Conservation (phyloP, 202 grass and related monocot species). For the Carex sylvatica region DNA sequence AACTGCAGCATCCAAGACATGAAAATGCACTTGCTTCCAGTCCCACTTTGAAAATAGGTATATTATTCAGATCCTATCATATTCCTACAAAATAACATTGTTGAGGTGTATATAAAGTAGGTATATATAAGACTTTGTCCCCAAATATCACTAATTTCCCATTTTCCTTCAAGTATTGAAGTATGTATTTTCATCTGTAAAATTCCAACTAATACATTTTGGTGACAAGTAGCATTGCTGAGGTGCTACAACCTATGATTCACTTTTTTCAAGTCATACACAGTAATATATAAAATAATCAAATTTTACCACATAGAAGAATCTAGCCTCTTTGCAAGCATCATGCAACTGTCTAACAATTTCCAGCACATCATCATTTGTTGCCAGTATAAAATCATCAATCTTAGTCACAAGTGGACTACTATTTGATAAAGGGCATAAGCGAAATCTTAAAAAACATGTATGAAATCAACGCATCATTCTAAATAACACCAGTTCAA, state of each 20-base stretch:
- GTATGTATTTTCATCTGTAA: neutral
- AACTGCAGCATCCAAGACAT: too few species aligned
- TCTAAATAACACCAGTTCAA: neutral
- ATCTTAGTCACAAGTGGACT: constrained; percentile 65
- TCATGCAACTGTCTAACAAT: constrained; percentile 57
- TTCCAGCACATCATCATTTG: constrained; percentile 43
- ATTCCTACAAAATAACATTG: too few species aligned
- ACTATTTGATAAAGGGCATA: constrained; percentile 46
- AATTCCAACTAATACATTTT: neutral
- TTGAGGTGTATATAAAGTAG: too few species aligned
- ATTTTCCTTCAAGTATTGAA: neutral
- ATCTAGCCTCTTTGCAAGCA: constrained; percentile 74
- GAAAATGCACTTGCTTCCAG: too few species aligned
- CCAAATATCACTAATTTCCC: neutral
- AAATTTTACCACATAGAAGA: constrained; percentile 94
- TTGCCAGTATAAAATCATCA: constrained; percentile 48
- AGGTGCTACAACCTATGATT: neutral
- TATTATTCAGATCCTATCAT: too few species aligned
- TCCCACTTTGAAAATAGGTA: too few species aligned
- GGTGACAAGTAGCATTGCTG: neutral
- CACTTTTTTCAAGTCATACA: neutral
- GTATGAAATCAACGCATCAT: neutral
- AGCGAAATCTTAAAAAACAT: neutral
- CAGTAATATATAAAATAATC: neutral
- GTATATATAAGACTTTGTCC: too few species aligned